Base-by-base conservation (phyloP, 805 yeast genomes). In the Dipodascopsis uninucleata region DNA sequence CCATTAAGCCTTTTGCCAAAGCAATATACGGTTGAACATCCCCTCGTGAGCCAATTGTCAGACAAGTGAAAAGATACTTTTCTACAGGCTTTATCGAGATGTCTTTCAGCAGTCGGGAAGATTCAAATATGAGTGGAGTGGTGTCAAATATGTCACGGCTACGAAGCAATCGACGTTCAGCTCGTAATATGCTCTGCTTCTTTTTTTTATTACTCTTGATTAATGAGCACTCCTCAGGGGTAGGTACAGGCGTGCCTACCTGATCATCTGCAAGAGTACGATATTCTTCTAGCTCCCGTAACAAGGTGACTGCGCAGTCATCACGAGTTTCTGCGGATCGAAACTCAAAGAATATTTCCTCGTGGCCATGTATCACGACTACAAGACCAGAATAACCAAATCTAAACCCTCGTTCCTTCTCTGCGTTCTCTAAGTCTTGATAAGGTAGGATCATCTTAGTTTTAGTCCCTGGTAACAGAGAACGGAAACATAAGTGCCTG, bases 21-120 rank as follows among this genome's bases (percentile, higher is more conserved):
- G 97, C 90, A 54, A 90, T 83, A 61, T 88, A 90, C 0, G 97
- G 97, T 65, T 90, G 97, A 5, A 90, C 97, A 65, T 90, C 97
- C 26, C 97, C 97, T 47, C 97, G 73, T 0, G 96, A 87, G 0
- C 97, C 97, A 57, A 90, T 90, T 0, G 97, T 90, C 46, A 90
- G 65, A 37, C 87, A 67, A 0, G 84, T 81, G 58, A 89, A 75
- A 23, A 72, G 74, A 56, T 74, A 75, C 2, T 78, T 64, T 39
- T 76, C 71, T 1, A 71, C 60, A 0, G 95, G 84, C 45, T 68
- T 71, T 7, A 39, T 26, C 17, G 46, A 68, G 0, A 85, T 85
- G 38, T 79, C 83, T 22, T n/a, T n/a, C 39, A 29, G 39, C 16
- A 28, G 18, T 7, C 20, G 38, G 3, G 41, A 10, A 4, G 39